A percentile compares a stretch with the other conserved stretches of the same genome.
These are phyloP conservation scores for Psilocybe sp. DNA, from an alignment of 768 basidiomycete genomes.

Conservation along the genomic window DNA sequence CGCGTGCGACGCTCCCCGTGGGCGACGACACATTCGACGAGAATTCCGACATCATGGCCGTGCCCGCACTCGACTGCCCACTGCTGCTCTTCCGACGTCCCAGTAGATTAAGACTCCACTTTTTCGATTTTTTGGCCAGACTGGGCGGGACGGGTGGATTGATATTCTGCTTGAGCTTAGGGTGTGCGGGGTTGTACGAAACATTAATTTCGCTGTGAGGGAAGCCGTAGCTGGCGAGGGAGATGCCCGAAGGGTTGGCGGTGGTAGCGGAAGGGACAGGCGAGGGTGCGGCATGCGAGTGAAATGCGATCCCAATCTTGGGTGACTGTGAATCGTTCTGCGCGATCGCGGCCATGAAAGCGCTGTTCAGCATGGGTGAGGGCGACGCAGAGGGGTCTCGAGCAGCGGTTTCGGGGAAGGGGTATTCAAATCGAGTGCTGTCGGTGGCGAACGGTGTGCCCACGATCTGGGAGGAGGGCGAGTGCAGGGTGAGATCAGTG, in stretches of 20 bases:
- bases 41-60: no score
- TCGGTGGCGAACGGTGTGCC: conserved; percentile 26
- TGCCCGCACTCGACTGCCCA: no score
- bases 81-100: no score
- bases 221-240: background rate
- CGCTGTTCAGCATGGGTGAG: background rate
- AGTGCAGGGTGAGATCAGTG: conserved; percentile 23
- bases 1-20: no score
- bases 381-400: conserved; percentile 4
- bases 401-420: conserved; percentile 22
- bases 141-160: conserved; percentile 15
- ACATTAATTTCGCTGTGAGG: background rate
- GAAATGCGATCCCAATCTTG: background rate
- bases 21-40: no score
- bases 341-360: no score
- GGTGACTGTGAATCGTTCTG: background rate
- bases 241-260: background rate
- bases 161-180: conserved; percentile 13
- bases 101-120: no score
- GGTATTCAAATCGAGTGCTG: conserved; percentile 26
- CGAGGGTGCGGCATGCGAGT: background rate
- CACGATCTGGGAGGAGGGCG: conserved; percentile 24
- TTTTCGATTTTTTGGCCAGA: conserved; percentile 10
- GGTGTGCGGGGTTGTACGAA: conserved; percentile 8
- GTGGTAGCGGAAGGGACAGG: background rate